phyloP scores from a whole-genome alignment of 768 basidiomycete genomes.

The Rhodosporidiobolus odoratus region DNA sequence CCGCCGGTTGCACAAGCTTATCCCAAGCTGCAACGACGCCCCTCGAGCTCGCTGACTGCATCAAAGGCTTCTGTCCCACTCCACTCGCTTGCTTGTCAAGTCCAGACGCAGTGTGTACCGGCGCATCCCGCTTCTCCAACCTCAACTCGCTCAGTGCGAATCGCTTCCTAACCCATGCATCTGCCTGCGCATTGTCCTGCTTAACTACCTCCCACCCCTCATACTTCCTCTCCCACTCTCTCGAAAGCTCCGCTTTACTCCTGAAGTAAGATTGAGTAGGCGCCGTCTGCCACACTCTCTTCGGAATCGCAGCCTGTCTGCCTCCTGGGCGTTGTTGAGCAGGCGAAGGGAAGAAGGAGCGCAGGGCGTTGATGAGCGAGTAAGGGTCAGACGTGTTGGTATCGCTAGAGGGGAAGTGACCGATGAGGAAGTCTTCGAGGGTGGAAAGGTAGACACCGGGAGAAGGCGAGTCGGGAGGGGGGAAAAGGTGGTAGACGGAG shows the following conservation, averaged over 20 bases:
- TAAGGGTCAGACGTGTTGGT: slow-evolving; percentile 13
- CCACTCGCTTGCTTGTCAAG: neutral
- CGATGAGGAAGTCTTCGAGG: slow-evolving; percentile 31
- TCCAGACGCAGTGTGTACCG: neutral
- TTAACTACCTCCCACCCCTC: slow-evolving; percentile 8
- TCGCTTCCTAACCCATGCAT: slow-evolving; percentile 24
- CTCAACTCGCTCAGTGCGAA: slow-evolving; percentile 8
- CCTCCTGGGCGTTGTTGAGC: neutral
- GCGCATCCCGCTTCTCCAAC: neutral
- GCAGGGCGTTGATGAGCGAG: slow-evolving; percentile 35
- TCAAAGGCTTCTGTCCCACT: neutral
- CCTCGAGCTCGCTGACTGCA: slow-evolving; percentile 10
- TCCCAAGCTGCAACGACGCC: slow-evolving; percentile 34
- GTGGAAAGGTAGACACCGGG: slow-evolving; percentile 21
- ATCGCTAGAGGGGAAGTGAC: slow-evolving; percentile 26
- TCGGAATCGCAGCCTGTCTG: slow-evolving; percentile 16
- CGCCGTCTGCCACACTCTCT: slow-evolving; percentile 30
- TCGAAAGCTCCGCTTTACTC: neutral
- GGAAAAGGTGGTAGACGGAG: slow-evolving; percentile 30
- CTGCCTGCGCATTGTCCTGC: slow-evolving; percentile 28
- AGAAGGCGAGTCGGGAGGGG: neutral
- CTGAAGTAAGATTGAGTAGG: slow-evolving; percentile 1
- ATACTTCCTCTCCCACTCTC: slow-evolving; percentile 12
- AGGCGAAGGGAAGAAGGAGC: slow-evolving; percentile 32
- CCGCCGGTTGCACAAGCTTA: slow-evolving; percentile 19